Conservation (phyloP, 2,329 filamentous ascomycete species). For the Helotiales sp. region DNA sequence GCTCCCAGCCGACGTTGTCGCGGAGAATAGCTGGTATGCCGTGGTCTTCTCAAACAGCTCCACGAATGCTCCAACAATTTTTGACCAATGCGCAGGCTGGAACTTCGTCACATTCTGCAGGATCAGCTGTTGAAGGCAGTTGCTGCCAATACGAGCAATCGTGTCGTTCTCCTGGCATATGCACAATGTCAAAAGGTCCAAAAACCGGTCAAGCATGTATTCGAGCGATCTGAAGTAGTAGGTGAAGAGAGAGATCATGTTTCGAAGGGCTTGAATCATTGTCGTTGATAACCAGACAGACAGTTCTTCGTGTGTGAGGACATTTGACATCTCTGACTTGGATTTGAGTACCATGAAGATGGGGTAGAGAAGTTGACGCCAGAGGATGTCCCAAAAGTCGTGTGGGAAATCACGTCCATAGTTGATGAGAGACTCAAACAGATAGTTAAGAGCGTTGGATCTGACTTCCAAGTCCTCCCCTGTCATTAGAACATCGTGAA, state of each 20-base stretch:
- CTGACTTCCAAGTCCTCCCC: conserved; percentile 97
- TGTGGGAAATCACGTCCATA: conserved; percentile 90
- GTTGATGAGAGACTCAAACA: conserved; percentile 89
- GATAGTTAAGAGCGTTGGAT: conserved; percentile 88
- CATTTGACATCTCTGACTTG: conserved; percentile 94
- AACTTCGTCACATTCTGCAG: conserved; percentile 97
- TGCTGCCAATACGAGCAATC: conserved; percentile 95
- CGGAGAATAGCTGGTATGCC: conserved; percentile 92
- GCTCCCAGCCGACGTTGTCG: conserved; percentile 63
- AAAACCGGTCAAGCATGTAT: conserved; percentile 97
- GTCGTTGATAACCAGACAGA: conserved; percentile 99
- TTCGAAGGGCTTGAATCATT: conserved; percentile 97
- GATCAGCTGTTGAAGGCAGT: conserved; percentile 95
- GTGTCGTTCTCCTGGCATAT: conserved; percentile 99
- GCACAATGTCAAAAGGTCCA: conserved; percentile 91
- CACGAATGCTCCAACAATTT: conserved; percentile 94
- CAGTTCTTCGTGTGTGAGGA: conserved; percentile 92
- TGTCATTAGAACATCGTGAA: conserved; percentile 99
- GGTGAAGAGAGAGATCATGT: conserved; percentile 98
- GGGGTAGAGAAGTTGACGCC: conserved; percentile 94
- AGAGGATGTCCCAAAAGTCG: conserved; percentile 98
- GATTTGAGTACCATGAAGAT: conserved; percentile 99
- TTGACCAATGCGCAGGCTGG: conserved; percentile 82
- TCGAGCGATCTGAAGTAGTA: conserved; percentile 97
- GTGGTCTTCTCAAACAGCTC: conserved; percentile 95